These are phyloP conservation scores for Xanthoconium separans DNA, from an alignment of 1,284 basidiomycete genomes.

Conservation along the genomic window DNA sequence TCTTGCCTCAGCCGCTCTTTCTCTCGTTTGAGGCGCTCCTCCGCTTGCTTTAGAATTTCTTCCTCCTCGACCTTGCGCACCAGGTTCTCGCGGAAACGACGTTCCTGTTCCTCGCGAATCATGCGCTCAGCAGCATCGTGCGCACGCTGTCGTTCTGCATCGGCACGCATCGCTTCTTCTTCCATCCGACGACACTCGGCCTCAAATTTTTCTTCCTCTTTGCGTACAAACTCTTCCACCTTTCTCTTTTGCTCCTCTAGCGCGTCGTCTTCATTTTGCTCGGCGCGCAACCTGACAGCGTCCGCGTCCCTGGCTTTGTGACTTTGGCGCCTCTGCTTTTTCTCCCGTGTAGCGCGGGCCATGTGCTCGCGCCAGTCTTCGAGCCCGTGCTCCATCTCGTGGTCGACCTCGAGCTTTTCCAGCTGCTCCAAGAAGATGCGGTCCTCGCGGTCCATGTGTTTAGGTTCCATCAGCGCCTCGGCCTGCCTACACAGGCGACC, in stretches of 20 bases:
- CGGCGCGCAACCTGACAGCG: conserved; percentile 13
- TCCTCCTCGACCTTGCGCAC: conserved; percentile 11
- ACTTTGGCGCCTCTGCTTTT: conserved; percentile 6
- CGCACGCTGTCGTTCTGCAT: conserved; percentile 17
- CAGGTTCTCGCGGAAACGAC: conserved; percentile 7
- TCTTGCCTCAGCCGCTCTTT: background rate
- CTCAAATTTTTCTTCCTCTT: background rate
- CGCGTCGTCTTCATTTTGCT: background rate
- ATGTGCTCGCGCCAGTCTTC: conserved; percentile 20
- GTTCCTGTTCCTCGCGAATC: conserved; percentile 25
- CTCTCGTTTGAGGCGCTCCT: background rate
- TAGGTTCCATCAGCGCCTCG: conserved; percentile 14
- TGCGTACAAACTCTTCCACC: conserved; percentile 4
- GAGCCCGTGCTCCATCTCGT: conserved; percentile 14
- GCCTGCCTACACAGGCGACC: conserved; percentile 9
- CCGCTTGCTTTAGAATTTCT: conserved; percentile 1
- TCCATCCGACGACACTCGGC: conserved; percentile 7
- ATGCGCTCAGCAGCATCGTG: conserved; percentile 23
- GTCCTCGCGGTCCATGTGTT: conserved; percentile 19
- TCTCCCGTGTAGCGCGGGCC: conserved; percentile 18
- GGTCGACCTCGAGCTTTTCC: conserved; percentile 13
- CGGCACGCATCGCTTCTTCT: conserved; percentile 11
- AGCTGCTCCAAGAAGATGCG: conserved; percentile 29
- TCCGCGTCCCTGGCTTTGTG: conserved; percentile 16
- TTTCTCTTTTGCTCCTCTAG: conserved; percentile 6